Base-by-base conservation (phyloP, 176 grass and related monocot species). In the Zizania latifolia region DNA sequence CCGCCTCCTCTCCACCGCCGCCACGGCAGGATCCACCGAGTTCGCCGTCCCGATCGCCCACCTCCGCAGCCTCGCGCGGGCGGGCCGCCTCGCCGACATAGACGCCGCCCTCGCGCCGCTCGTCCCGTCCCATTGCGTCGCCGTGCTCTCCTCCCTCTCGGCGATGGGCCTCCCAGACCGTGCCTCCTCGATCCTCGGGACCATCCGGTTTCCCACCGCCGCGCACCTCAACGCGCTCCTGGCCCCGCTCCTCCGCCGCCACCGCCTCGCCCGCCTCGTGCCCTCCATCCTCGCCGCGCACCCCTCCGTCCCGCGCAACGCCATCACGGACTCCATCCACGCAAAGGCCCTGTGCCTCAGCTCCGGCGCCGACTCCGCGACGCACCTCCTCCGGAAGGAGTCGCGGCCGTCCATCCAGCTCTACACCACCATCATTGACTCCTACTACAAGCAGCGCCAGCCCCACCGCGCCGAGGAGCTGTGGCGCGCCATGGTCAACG, bases 381-480 rank as follows among this genome's bases (percentile, higher is more conserved):
- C 83, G 30, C 81, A 83, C 86, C 86, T 88, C 12, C 70, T 83
- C 68, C 66, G 55, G 17, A 68, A 71, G 50, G 51, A 57, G 60
- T 19, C 44, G 61, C 32, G 31, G 59, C 80, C 86, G 3, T 79
- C 80, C 41, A 19, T 88, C 33, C 53, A 62, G 7, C 61, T 88
- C 34, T 83, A 79, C 80, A 88, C 86, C 21, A 1, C 68, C 16
- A 9, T 88, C 75, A 88, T 88, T 53, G 80, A 83, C 86, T 78
- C 86, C 75, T 83, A 61, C 75, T 83, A 88, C 75, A 88, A 88
- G 86, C 59, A 83, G 54, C 61, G 63, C 11, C 63, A 65, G 74
- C 80, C 86, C 15, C 80, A 88, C 75, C 86, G 80, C 68, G 80
- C 80, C 8, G 86, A 88, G 44, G 60, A 88, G 69, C 40, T 83